Base-by-base conservation (phyloP, 345 rosid species). In the Citrus sp. region DNA sequence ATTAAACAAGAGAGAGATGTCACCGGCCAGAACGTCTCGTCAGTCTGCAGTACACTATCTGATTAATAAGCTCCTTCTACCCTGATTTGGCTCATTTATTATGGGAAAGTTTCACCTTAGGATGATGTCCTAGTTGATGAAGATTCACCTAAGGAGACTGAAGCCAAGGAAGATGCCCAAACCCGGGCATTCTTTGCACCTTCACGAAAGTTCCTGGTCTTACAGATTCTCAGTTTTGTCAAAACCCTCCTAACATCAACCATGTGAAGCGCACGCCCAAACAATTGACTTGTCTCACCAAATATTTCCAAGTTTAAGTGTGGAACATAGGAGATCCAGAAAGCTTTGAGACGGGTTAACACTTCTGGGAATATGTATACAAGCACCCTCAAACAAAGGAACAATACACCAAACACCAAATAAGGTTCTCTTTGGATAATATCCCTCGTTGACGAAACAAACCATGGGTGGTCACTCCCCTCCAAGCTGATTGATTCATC, bases 161-260 rank as follows among this genome's bases (percentile, higher is more conserved):
- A 95, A 13, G 99, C 97, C 28, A 93, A 84, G 6, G 98, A 93
- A 27, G 97, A 92, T 63, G 97, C 97, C 98, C 97, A 94, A n/a
- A 90, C 98, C 68, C 85, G 87, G 27, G 92, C 96, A 60, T 83
- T 95, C 84, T 80, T 93, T 14, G 98, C 97, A 32, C 98, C 80
- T 80, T 84, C 90, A 19, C 85, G 97, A 78, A 95, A 92, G 88
- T 80, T 89, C 80, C 97, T 89, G 69, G 89, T 87, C 89, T 93
- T 95, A 85, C 85, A 79, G 51, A 93, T 81, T 75, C 90, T 86
- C 61, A 96, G 88, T 75, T 82, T 96, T 62, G 85, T 84, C 98
- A 94, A 93, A 70, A 90, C 73, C 86, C 97, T 91, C 87, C 97
- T 90, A 80, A 94, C 93, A 68, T 92, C 99, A 12, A 94, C 79